Conservation (phyloP, 768 basidiomycete species). For the Suillus placidus region DNA sequence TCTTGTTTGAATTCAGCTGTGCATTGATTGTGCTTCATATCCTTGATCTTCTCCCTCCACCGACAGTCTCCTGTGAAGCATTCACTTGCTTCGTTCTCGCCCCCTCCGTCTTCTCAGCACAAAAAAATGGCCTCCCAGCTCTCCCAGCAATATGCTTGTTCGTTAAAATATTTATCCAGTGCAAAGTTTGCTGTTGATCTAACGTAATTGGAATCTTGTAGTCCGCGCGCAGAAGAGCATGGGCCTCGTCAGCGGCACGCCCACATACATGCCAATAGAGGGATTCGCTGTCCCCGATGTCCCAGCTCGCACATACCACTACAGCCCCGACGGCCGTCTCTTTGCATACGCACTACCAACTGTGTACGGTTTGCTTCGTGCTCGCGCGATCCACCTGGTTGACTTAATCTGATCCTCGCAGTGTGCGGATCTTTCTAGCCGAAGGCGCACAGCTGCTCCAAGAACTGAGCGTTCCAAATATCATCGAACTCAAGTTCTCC, state of each 20-base stretch:
- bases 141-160: constrained; percentile 86
- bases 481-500: constrained; percentile 88
- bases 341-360: constrained; percentile 83
- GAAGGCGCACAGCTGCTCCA: constrained; percentile 72
- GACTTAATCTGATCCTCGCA: constrained; percentile 35
- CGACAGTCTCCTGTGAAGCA: constrained; percentile 54
- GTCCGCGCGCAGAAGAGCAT: constrained; percentile 95
- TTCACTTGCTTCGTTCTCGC: constrained; percentile 73
- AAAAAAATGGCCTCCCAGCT: constrained; percentile 68
- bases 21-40: constrained; percentile 11
- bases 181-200: constrained; percentile 16
- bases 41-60: constrained; percentile 31
- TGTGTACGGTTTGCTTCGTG: constrained; percentile 53
- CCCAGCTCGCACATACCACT: constrained; percentile 74
- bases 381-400: constrained; percentile 16
- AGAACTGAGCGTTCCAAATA: constrained; percentile 73
- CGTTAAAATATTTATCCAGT: constrained; percentile 35
- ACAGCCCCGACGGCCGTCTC: constrained; percentile 85
- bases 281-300: constrained; percentile 69
- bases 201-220: constrained; percentile 34
- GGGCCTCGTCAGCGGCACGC: constrained; percentile 81
- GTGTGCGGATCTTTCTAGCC: constrained; percentile 78
- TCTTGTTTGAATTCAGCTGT: constrained; percentile 6
- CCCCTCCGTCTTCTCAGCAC: constrained; percentile 35
- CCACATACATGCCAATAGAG: constrained; percentile 67